Conservation (phyloP, 371 early-diverging fungal species). For the Mortierella sp. region DNA sequence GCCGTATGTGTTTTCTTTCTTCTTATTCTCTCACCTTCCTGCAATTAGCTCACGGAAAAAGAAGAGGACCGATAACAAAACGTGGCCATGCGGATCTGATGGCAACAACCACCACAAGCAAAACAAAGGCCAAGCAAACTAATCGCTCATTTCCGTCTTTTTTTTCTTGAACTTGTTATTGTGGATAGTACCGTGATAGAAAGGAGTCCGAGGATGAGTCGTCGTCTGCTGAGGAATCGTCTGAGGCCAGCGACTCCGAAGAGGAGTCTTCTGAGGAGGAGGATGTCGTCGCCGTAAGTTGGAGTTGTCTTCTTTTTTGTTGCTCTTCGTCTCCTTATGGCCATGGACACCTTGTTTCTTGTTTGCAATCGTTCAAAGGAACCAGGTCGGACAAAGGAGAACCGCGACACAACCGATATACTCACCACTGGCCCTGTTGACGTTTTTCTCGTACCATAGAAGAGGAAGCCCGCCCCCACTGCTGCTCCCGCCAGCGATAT, state of each 20-base stretch:
- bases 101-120: background rate
- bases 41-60: background rate
- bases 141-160: background rate
- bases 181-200: constrained; percentile 46
- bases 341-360: background rate
- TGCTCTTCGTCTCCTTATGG: background rate
- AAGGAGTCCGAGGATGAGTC: constrained; percentile 42
- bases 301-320: background rate
- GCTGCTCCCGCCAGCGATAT: constrained; percentile 38
- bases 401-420: background rate
- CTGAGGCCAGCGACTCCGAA: constrained; percentile 44
- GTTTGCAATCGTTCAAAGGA: background rate
- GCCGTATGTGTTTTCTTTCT: constrained; percentile 22
- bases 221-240: constrained; percentile 49
- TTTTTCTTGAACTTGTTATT: background rate
- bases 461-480: constrained; percentile 31
- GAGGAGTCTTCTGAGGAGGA: constrained; percentile 56
- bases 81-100: background rate
- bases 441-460: constrained; percentile 11
- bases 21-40: background rate
- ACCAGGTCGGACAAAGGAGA: background rate
- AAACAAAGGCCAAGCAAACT: background rate
- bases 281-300: constrained; percentile 29
- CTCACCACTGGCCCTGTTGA: background rate
- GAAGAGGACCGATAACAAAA: background rate